Conservation (phyloP, 2,329 filamentous ascomycete genomes). For the Xylaria sp. region DNA sequence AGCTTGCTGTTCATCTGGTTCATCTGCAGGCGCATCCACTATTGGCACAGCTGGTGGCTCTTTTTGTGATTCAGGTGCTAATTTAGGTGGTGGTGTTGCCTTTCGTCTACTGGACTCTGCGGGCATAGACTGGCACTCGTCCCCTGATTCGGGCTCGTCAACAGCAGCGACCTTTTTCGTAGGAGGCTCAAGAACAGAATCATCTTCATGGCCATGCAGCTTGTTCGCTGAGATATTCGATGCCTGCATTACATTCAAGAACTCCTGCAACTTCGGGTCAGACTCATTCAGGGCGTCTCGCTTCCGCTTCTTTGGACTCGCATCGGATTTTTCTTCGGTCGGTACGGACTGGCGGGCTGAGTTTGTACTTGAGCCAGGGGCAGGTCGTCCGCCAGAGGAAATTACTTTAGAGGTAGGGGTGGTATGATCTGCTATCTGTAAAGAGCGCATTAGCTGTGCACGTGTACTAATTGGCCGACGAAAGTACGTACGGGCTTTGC, state of each 20-base stretch:
- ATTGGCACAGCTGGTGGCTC: not conserved
- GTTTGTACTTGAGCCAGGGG: conserved; percentile 48
- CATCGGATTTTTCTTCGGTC: conserved; percentile 22
- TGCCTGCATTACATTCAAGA: conserved; percentile 82
- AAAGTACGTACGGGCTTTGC: conserved; percentile 76
- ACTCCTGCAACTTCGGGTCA: conserved; percentile 87
- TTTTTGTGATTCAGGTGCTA: not conserved
- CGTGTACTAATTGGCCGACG: conserved; percentile 26
- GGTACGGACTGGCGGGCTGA: conserved; percentile 40
- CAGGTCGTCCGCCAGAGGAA: conserved; percentile 30
- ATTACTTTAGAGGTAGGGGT: conserved; percentile 50
- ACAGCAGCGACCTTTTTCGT: conserved; percentile 55
- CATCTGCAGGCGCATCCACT: conserved; percentile 9
- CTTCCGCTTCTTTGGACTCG: conserved; percentile 72
- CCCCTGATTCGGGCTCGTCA: conserved; percentile 72
- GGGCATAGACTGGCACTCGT: conserved; percentile 77
- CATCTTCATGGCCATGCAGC: conserved; percentile 61
- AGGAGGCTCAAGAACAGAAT: conserved; percentile 53
- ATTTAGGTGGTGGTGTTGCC: conserved; percentile 49
- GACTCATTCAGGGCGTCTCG: conserved; percentile 67
- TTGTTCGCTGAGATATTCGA: conserved; percentile 70
- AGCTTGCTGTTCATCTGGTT: conserved; percentile 8
- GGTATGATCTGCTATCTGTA: conserved; percentile 54
- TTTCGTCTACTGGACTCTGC: conserved; percentile 63
- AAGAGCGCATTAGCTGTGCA: conserved; percentile 10